Base-by-base conservation (phyloP, 2,329 filamentous ascomycete genomes). In the Exophiala oligosperma region DNA sequence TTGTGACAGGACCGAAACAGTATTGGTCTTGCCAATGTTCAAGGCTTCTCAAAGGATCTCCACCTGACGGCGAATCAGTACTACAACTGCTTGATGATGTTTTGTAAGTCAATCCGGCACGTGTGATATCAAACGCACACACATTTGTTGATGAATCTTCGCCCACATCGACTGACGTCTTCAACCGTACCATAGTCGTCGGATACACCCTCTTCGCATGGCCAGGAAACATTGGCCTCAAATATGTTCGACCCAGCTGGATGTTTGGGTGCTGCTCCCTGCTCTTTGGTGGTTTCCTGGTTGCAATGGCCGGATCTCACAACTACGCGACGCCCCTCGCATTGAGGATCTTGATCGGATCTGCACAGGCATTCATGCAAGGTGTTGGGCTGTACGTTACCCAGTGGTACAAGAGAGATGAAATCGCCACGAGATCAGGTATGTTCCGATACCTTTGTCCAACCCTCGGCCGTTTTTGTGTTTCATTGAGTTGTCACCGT, bases 371-470 rank as follows among this genome's bases (percentile, higher is more conserved):
- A 11, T 60, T 60, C 17, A 40, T 60, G 9, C 57, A 60, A 40
- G 41, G 21, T n/a, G 21, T 43, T 29, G 41, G n/a, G 17, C 17
- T 60, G 5, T 60, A 57, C 44, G 23, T 32, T 17, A 57, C 35
- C 21, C 28, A 54, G 24, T 60, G 57, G 57, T 60, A 56, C 44
- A 52, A 46, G 32, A 32, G 57, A 35, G 44, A 60, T 17, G 57
- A 60, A 28, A 3, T 60, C 32, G 54, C 57, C 8, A 60, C 54
- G 12, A 48, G 53, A 32, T 23, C 17, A 17, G 48, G 57, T 60
- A 49, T 17, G 54, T 17, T 26, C 2, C 23, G 8, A 9, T 3
- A 40, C 4, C 7, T 3, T n/a, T 26, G 9, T 6, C 2, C 9
- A 4, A 3, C 28, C 28, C 28, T 29, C 5, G 8, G 28, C 28